Conservation (phyloP, 306 rosid species). For the Prunus armeniaca region DNA sequence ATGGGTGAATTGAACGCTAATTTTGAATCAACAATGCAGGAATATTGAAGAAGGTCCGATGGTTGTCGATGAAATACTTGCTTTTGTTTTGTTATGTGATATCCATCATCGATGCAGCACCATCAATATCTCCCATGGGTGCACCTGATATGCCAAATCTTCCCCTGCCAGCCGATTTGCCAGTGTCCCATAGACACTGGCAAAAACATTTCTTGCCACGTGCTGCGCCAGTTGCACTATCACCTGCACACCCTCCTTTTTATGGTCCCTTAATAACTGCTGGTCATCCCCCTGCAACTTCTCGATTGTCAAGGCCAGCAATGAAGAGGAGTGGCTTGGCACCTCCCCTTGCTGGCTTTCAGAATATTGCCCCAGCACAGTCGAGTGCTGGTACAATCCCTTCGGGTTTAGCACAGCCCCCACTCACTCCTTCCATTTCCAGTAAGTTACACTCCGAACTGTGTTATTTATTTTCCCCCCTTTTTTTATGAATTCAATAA, state of each 20-base stretch:
- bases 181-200: constrained; percentile 21
- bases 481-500: not conserved
- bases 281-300: constrained; percentile 49
- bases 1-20: constrained; percentile 4
- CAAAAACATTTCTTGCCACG: constrained; percentile 37
- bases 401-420: constrained; percentile 68
- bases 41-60: constrained; percentile 28
- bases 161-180: constrained; percentile 41
- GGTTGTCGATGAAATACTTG: constrained; percentile 42
- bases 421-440: constrained; percentile 60
- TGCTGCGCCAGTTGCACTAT: constrained; percentile 28
- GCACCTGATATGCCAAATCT: constrained; percentile 36
- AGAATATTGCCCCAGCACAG: constrained; percentile 55
- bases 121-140: constrained; percentile 29
- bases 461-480: not conserved
- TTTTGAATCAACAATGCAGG: constrained; percentile 46
- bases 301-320: constrained; percentile 53
- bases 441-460: constrained; percentile 40
- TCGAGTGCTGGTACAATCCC: constrained; percentile 52
- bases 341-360: constrained; percentile 49
- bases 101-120: constrained; percentile 34
- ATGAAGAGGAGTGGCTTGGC: constrained; percentile 52
- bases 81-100: constrained; percentile 46
- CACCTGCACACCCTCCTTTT: constrained; percentile 52
- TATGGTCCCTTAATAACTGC: constrained; percentile 44